Percentiles rank a stretch among this genome's conserved stretches.
Evolutionary conservation across 2,329 filamentous ascomycete genomes (phyloP).

Genomic region (Exophiala phaeomuriformis): DNA sequence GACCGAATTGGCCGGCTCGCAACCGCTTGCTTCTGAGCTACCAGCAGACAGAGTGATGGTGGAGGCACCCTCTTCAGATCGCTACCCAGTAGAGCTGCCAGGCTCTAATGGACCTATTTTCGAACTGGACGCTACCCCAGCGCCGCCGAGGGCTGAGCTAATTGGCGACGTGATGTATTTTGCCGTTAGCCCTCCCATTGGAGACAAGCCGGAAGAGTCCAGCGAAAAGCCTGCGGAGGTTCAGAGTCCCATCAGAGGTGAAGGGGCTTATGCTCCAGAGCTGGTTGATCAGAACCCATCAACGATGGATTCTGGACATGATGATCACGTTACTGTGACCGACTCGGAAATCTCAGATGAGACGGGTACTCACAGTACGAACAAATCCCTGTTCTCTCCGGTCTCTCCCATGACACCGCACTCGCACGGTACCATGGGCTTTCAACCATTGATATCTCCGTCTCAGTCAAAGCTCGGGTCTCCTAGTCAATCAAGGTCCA

Average conservation of each 20-base stretch:
- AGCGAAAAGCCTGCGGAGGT: slow-evolving; percentile 11
- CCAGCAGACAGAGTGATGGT: slow-evolving; percentile 30
- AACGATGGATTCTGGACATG: slow-evolving; percentile 4
- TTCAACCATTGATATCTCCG: slow-evolving; percentile 12
- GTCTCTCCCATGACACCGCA: slow-evolving; percentile 17
- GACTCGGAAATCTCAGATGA: slow-evolving; percentile 22
- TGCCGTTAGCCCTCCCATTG: slow-evolving; percentile 30
- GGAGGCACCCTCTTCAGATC: slow-evolving; percentile 21
- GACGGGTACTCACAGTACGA: slow-evolving; percentile 22
- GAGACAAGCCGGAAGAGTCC: slow-evolving; percentile 31
- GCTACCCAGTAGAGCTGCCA: slow-evolving; percentile 32
- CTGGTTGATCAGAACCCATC: slow-evolving; percentile 9
- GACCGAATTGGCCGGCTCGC: slow-evolving; percentile 17
- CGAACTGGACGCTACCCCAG: slow-evolving; percentile 36
- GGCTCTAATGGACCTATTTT: slow-evolving; percentile 29
- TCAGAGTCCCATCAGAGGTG: slow-evolving; percentile 22
- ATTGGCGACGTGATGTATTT: slow-evolving; percentile 33
- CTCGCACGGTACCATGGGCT: slow-evolving; percentile 4
- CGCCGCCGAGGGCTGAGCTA: slow-evolving; percentile 32
- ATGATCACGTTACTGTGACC: slow-evolving; percentile 11
- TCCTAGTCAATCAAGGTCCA: background rate
- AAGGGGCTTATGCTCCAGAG: slow-evolving; percentile 27
- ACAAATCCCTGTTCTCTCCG: slow-evolving; percentile 17
- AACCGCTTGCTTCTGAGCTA: slow-evolving; percentile 28
- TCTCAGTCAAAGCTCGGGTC: background rate